Evolutionary conservation across 1,139 yeast species (phyloP), one percentile per base, ranked within the genome.

Genomic region (Arxiozyma heterogenica): DNA sequence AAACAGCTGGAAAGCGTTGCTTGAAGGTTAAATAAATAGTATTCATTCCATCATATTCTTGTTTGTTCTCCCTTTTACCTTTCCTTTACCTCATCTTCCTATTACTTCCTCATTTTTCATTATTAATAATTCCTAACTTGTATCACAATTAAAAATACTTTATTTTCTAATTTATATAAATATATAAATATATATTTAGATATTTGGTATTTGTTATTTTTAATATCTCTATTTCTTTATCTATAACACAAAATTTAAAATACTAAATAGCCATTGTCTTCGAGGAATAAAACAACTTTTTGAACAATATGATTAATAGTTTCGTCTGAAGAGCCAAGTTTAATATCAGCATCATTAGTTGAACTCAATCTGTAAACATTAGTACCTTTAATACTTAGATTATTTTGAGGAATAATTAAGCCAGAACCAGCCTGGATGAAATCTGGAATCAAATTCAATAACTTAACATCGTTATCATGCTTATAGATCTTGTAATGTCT

Each of bases 371-470:
- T 71, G 46, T 75, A 79, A 48, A 80, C 75, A 64, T 78, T 79
- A 25, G 41, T 49, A 59, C 74, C 70, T 58, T 76, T 76, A 41
- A 79, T 78, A 56, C 72, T 74, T 51, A 67, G 70, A 55, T 65
- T 70, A 55, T 60, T 63, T 41, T 63, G 73, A 38, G 82, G 76
- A 44, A 88, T 80, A 61, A 91, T 85, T 47, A 91, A 94, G 62
- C 96, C 98, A 20, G 95, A 77, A 54, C 98, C 97, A 39, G 96
- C 81, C 68, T 88, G 83, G 54, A 89, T 88, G 64, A 91, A 81
- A 73, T 91, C 97, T 58, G 85, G 80, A 53, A 91, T 81, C 52
- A 75, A 68, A 54, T 73, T 75, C 21, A 64, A 39, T 38, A 62
- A 44, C 18, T 54, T 53, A n/a, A 57, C 53, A 18, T 53, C 52